Evolutionary conservation across 2,329 filamentous ascomycete species (phyloP).

Genomic region (Pseudocercospora fuligena): DNA sequence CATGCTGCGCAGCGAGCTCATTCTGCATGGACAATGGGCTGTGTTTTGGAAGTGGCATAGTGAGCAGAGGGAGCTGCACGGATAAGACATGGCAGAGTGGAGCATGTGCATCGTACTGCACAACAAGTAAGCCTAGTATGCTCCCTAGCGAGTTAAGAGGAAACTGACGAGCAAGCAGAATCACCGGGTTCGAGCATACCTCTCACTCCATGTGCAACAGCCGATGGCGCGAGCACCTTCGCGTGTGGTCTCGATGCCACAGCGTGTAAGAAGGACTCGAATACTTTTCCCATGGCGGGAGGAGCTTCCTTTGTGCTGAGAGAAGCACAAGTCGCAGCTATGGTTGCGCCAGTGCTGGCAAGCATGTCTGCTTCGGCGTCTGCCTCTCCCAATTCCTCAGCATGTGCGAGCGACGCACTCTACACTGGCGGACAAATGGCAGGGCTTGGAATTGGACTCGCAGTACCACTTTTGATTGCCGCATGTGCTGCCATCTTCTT

Average conservation of each 20-base stretch:
- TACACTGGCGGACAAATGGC: constrained; percentile 37
- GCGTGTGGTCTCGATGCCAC: constrained; percentile 38
- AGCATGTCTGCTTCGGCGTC: constrained; percentile 22
- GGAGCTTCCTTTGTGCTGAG: constrained; percentile 35
- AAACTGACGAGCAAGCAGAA: constrained; percentile 17
- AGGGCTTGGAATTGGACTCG: constrained; percentile 37
- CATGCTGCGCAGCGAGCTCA: constrained; percentile 37
- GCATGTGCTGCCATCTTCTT: constrained; percentile 31
- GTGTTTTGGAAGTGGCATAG: constrained; percentile 38
- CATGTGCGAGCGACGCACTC: constrained; percentile 3
- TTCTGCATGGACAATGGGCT: constrained; percentile 42
- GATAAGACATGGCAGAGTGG: constrained; percentile 39
- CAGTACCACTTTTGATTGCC: constrained; percentile 36
- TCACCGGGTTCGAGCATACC: constrained; percentile 24
- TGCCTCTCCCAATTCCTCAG: constrained; percentile 17
- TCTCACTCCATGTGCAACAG: constrained; percentile 35
- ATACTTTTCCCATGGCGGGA: constrained; percentile 35
- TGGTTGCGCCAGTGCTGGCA: constrained; percentile 31
- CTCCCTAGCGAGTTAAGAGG: not conserved
- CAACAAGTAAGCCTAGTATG: constrained; percentile 28
- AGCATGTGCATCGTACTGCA: constrained; percentile 39
- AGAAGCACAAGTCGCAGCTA: constrained; percentile 35
- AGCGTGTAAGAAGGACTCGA: constrained; percentile 30
- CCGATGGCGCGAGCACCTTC: constrained; percentile 34
- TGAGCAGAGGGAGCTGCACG: constrained; percentile 40